A percentile compares a stretch with the other conserved stretches of the same genome.
These are phyloP conservation scores for Hygrophorus russula DNA, from an alignment of 768 basidiomycete species.

Conservation along the genomic window DNA sequence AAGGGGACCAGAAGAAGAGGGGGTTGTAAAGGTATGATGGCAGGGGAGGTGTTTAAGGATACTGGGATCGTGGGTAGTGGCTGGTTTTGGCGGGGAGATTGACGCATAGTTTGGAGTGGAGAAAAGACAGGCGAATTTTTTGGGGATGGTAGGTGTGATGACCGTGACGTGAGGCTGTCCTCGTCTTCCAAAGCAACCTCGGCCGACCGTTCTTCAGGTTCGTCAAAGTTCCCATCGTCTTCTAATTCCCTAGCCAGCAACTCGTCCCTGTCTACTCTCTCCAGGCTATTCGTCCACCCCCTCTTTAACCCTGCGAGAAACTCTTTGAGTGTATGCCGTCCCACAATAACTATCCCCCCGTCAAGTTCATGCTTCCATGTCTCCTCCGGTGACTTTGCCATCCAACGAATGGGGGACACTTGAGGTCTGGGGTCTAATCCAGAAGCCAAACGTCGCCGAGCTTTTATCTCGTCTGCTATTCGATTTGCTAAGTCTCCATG, in stretches of 20 bases:
- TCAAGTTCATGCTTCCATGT: conserved; percentile 49
- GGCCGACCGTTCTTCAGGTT: conserved; percentile 26
- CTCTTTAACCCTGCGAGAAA: conserved; percentile 78
- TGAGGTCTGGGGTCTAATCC: conserved; percentile 46
- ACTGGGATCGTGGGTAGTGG: conserved; percentile 7
- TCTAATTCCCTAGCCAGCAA: conserved; percentile 54
- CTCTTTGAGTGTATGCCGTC: conserved; percentile 89
- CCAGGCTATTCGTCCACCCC: conserved; percentile 73
- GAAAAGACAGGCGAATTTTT: conserved; percentile 22
- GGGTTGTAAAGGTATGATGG: conserved; percentile 58
- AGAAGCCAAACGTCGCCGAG: conserved; percentile 53
- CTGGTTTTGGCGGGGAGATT: conserved; percentile 10
- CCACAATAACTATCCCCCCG: conserved; percentile 82
- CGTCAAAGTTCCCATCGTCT: conserved; percentile 71
- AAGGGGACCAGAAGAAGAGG: conserved; percentile 72
- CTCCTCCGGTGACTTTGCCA: conserved; percentile 40
- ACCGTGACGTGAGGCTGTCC: conserved; percentile 13
- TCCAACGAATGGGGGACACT: conserved; percentile 30
- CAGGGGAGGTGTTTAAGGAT: conserved; percentile 34
- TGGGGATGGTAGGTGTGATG: conserved; percentile 15
- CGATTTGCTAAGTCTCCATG: conserved; percentile 79
- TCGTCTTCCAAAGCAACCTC: conserved; percentile 1
- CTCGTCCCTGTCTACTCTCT: conserved; percentile 63
- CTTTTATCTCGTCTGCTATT: conserved; percentile 62
- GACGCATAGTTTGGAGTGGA: conserved; percentile 17